Base-by-base conservation (phyloP, 306 rosid species). In the Cicer chorassanicum region DNA sequence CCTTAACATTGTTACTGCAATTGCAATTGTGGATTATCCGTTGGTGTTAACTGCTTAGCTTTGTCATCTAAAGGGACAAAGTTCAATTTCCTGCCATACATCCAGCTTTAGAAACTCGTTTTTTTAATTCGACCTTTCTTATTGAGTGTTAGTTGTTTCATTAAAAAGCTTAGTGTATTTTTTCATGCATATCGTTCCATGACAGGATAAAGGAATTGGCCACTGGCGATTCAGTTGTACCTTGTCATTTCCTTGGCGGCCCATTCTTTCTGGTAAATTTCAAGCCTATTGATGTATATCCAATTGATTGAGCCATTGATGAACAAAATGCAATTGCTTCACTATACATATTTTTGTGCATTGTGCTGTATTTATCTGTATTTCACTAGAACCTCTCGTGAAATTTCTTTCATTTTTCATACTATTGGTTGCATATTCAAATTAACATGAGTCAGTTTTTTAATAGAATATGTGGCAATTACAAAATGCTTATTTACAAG, bases 181-280 rank as follows among this genome's bases (percentile, higher is more conserved):
- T 55, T 62, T 29, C 21, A 41, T 9, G 6, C 14, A 57, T 11
- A 15, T 65, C 36, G 9, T 77, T 81, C 82, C 45, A 61, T 74
- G 60, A 42, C 90, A 93, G 97, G 92, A 89, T 64, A 91, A 87
- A 79, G 91, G 91, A 78, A 83, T 93, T 59, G 96, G 97, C 39
- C 97, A 91, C 73, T 91, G 97, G 97, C 72, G 88, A 74, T 93
- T 93, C 76, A 91, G 89, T 44, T 93, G 97, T 63, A 63, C 86
- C 73, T 76, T 93, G 78, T 79, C 92, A 49, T 91, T 93, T 83
- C 98, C 98, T 61, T 91, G 98, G 98, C 89, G 88, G 80, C 97
- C 98, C 2, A 91, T 93, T 87, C 97, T 93, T 60, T 93, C 98
- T 67, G 98, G 98, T 91, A 88, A 7, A 65, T 60, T 61, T 72